Evolutionary conservation across 768 basidiomycete species (phyloP), one percentile per base, ranked within the genome.

Genomic region (Tubosaeta sp.): DNA sequence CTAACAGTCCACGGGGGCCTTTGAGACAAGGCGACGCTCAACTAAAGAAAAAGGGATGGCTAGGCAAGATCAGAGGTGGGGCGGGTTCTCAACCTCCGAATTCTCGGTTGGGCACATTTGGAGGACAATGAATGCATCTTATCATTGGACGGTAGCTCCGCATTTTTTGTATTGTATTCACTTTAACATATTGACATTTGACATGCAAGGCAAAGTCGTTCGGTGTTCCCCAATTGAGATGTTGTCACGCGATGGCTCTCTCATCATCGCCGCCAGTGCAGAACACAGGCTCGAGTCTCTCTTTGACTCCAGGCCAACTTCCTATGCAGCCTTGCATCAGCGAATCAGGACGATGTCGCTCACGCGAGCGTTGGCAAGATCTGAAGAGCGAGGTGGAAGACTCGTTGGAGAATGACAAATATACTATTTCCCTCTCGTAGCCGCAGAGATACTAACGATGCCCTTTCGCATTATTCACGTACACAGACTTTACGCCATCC

Each of bases 231-330:
- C 62, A 59, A 48, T n/a, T 30, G 27, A 19, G 11, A 31, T 5
- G 19, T 31, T 31, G 29, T n/a, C n/a, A n/a, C n/a, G n/a, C n/a
- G n/a, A n/a, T n/a, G n/a, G n/a, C n/a, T n/a, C n/a, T n/a, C n/a
- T n/a, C n/a, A n/a, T n/a, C n/a, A n/a, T n/a, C 89, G 96, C 61
- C 76, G 93, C 48, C 92, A 95, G 69, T 91, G 91, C 71, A 79
- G 94, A 61, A 94, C 94, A 6, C n/a, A n/a, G n/a, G n/a, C 82
- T 96, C 24, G 95, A 98, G 66, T 91, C 92, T 41, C 78, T 92
- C 21, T 88, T 98, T 56, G 92, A 96, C 64, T 74, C 87, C 29
- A 95, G 96, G 67, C 77, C 98, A 27, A 91, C 91, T 1, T 77
- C 90, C 10, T 98, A 98, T 70, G 83, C 91, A n/a, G 91, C 59